Evolutionary conservation across 2,329 filamentous ascomycete genomes (phyloP).

Genomic region (Sclerotinia spermophila): DNA sequence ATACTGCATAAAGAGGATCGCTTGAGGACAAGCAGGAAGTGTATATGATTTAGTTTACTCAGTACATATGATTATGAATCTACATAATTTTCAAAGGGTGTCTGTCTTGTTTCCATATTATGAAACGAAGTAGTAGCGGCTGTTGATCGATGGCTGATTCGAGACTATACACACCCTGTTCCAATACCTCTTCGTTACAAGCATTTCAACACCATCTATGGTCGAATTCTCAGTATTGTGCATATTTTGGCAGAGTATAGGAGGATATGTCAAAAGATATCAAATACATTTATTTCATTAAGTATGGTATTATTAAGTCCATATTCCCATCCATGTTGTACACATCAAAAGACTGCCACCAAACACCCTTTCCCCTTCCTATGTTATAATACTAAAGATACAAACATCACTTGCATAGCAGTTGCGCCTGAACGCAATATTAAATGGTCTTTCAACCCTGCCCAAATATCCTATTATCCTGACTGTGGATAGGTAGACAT

Average conservation of each 20-base stretch:
- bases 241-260: neutral
- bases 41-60: neutral
- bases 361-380: neutral
- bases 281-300: neutral
- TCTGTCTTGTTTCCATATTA: neutral
- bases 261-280: neutral
- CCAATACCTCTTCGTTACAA: neutral
- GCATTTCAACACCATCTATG: neutral
- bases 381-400: neutral
- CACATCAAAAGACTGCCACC: neutral
- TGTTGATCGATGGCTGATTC: neutral
- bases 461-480: neutral
- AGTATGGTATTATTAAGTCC: neutral
- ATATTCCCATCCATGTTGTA: neutral
- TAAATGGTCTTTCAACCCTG: neutral
- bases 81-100: neutral
- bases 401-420: slow-evolving; percentile 4
- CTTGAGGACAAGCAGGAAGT: neutral
- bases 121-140: neutral
- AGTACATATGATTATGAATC: slow-evolving; percentile 3
- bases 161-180: neutral
- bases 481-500: neutral
- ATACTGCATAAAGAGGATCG: neutral
- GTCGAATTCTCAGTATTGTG: neutral
- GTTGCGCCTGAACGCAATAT: neutral